These are phyloP conservation scores for Diaporthe citriasiana DNA, from an alignment of 2,329 filamentous ascomycete species.

Conservation along the genomic window DNA sequence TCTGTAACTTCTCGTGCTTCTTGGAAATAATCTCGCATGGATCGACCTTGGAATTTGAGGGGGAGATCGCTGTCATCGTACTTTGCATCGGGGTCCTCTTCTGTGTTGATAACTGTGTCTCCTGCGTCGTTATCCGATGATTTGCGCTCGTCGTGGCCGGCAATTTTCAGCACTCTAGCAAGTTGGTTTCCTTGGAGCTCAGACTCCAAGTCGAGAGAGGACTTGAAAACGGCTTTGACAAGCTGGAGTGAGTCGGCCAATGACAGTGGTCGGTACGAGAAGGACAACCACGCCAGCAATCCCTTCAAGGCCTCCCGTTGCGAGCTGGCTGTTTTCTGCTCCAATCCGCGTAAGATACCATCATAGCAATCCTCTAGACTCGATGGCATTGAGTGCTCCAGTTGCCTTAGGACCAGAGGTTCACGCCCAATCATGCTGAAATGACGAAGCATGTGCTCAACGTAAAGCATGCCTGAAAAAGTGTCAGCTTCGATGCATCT, in stretches of 20 bases:
- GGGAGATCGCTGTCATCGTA: conserved; percentile 1
- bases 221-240: neutral
- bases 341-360: neutral
- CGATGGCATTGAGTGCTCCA: conserved; percentile 6
- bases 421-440: conserved; percentile 34
- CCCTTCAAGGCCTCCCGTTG: neutral
- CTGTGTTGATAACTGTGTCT: neutral
- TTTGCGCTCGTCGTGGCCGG: neutral
- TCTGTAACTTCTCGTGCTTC: neutral
- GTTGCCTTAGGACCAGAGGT: conserved; percentile 33
- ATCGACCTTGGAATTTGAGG: neutral
- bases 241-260: conserved; percentile 6
- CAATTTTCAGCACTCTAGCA: conserved; percentile 5
- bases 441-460: conserved; percentile 35
- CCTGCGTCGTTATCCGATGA: neutral
- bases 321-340: neutral
- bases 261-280: neutral
- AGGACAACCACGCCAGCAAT: conserved; percentile 6
- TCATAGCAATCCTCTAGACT: conserved; percentile 7
- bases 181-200: conserved; percentile 14
- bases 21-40: conserved; percentile 13
- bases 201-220: neutral
- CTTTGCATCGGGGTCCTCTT: neutral
- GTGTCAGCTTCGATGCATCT: neutral
- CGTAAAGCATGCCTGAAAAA: conserved; percentile 32